phyloP scores from a whole-genome alignment of 2,329 filamentous ascomycete species.

The Fusarium setosum region DNA sequence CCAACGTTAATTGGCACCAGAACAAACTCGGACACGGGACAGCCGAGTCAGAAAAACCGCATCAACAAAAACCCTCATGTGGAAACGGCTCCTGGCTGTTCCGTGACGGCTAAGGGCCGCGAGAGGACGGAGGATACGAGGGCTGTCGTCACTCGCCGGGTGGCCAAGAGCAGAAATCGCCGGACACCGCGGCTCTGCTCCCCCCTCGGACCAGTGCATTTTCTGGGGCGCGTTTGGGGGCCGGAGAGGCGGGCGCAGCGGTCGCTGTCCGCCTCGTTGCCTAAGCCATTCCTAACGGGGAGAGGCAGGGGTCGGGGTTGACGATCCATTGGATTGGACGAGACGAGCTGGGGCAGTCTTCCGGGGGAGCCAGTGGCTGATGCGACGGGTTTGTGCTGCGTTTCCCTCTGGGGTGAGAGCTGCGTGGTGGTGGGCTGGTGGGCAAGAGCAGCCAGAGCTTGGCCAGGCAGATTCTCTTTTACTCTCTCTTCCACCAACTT shows the following conservation, averaged over 20 bases:
- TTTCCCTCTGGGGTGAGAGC: slow-evolving; percentile 16
- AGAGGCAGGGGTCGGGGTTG: background rate
- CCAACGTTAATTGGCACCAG: no score
- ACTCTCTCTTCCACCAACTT: background rate
- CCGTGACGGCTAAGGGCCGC: background rate
- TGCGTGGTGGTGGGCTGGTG: no score
- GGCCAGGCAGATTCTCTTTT: slow-evolving; percentile 16
- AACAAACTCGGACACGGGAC: no score
- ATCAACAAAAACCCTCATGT: background rate
- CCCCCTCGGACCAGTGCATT: slow-evolving; percentile 22
- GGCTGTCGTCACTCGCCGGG: background rate
- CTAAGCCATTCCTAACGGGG: slow-evolving; percentile 39
- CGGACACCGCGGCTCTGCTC: background rate
- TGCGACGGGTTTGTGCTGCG: slow-evolving; percentile 13
- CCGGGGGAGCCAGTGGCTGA: slow-evolving; percentile 3
- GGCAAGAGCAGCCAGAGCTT: slow-evolving; percentile 20
- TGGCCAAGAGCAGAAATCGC: no score
- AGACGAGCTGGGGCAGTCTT: slow-evolving; percentile 3
- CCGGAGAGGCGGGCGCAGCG: slow-evolving; percentile 19
- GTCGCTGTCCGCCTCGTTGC: slow-evolving; percentile 43
- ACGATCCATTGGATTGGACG: slow-evolving; percentile 24
- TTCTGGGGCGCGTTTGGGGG: slow-evolving; percentile 15
- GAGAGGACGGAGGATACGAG: background rate
- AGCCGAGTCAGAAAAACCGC: background rate
- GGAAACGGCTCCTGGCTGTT: background rate